A percentile compares a stretch with the other conserved stretches of the same genome.
phyloP scores from a whole-genome alignment of 495 filamentous ascomycete species.

The Penicillium chermesinum region DNA sequence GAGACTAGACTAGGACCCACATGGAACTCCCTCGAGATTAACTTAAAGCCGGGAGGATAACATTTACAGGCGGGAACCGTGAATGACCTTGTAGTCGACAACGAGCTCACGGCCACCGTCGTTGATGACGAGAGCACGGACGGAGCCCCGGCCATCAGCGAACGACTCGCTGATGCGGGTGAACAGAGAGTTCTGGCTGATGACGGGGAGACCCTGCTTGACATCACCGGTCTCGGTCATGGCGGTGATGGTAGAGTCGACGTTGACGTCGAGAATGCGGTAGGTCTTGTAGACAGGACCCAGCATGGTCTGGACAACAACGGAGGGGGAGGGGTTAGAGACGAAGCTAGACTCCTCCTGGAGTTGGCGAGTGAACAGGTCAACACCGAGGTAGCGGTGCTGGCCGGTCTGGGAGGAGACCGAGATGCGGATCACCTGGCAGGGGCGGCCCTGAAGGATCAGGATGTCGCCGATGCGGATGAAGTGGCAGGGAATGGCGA shows the following conservation, averaged over 20 bases:
- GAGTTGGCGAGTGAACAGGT: conserved; percentile 99
- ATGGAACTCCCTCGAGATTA: conserved; percentile 3
- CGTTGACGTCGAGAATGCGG: conserved; percentile 95
- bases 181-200: conserved; percentile 88
- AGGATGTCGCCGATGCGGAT: conserved; percentile 97
- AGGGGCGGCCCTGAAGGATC: conserved; percentile 97
- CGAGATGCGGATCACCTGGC: conserved; percentile 99
- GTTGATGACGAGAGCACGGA: conserved; percentile 92
- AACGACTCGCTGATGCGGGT: conserved; percentile 77
- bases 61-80: conserved; percentile 64
- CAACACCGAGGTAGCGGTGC: conserved; percentile 98
- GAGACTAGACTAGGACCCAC: not conserved
- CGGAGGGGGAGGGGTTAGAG: conserved; percentile 91
- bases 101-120: conserved; percentile 92
- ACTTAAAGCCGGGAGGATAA: conserved; percentile 2
- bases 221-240: conserved; percentile 91
- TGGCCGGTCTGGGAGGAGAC: conserved; percentile 97
- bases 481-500: conserved; percentile 98
- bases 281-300: conserved; percentile 99
- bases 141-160: conserved; percentile 83
- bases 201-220: conserved; percentile 90
- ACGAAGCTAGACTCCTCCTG: conserved; percentile 98
- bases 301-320: conserved; percentile 98
- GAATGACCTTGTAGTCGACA: conserved; percentile 98
- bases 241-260: conserved; percentile 71